Base-by-base conservation (phyloP, 2,329 filamentous ascomycete genomes). In the Claviceps quebecensis region DNA sequence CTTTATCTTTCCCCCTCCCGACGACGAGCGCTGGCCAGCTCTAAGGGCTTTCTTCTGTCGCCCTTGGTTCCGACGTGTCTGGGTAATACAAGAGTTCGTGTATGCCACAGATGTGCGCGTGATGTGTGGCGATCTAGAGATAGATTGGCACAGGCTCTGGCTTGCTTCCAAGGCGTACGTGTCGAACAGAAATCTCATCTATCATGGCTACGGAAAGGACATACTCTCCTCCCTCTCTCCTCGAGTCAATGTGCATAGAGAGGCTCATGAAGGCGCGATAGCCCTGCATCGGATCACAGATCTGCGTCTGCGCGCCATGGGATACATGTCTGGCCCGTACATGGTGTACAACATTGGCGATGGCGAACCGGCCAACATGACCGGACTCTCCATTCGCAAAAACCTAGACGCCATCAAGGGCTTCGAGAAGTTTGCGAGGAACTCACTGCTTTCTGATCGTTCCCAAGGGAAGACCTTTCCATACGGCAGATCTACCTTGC, bases 71-170 rank as follows among this genome's bases (percentile, higher is more conserved):
- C 51, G 53, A 40, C 53, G 55, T n/a, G 48, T 51, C 23, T 56
- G 55, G 55, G 39, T 56, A 44, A 56, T 56, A 29, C 55, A 56
- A 38, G 55, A 56, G 47, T 50, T 56, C 17, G 53, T 52, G 6
- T 54, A 51, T 23, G 53, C 54, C 2, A 55, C 47, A 17, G 53
- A 52, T 13, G 51, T 52, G 5, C 47, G 47, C 11, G 47, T 56
- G 23, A 14, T 46, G n/a, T 55, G 51, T 38, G 53, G 49, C n/a
- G 40, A 51, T 8, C 16, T 52, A n/a, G 53, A 52, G 14, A 36
- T 54, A 37, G 53, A 52, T 38, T 54, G 53, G 53, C 53, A 50
- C 19, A 52, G 19, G 37, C 44, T 54, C 7, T 54, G 48, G 50
- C 29, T 52, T 11, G 47, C 47, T 19, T 51, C 53, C 38, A 54